phyloP scores from a whole-genome alignment of 768 basidiomycete genomes.

The Chalciporus pseudorubinellus region DNA sequence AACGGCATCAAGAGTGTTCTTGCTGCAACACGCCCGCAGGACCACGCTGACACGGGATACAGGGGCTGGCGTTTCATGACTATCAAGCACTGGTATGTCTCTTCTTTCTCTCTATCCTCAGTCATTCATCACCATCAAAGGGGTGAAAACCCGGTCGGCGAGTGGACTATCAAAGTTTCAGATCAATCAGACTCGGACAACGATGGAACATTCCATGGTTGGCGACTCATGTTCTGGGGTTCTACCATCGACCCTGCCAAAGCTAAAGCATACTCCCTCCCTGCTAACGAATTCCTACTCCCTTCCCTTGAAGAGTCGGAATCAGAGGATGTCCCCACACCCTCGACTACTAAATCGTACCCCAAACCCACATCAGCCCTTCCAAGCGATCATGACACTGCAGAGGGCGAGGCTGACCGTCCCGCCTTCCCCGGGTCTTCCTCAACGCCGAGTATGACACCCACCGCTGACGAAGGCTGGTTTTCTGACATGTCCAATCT shows the following conservation, averaged over 20 bases:
- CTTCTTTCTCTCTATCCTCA: conserved; percentile 1
- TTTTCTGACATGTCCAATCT: conserved; percentile 76
- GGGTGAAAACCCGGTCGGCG: conserved; percentile 89
- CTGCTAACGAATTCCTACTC: conserved; percentile 48
- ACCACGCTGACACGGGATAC: conserved; percentile 66
- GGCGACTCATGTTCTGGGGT: conserved; percentile 94
- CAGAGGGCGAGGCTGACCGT: conserved; percentile 75
- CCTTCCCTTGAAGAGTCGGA: conserved; percentile 47
- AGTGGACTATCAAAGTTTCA: conserved; percentile 85
- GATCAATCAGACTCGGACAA: conserved; percentile 65
- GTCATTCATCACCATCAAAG: conserved; percentile 40
- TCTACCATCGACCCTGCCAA: conserved; percentile 70
- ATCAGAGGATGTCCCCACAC: conserved; percentile 35
- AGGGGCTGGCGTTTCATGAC: conserved; percentile 99
- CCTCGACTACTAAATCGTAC: conserved; percentile 55
- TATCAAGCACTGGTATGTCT: conserved; percentile 87
- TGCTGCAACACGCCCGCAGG: conserved; percentile 65
- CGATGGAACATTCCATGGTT: conserved; percentile 76
- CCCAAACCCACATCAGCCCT: conserved; percentile 86
- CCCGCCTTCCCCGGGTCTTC: conserved; percentile 59
- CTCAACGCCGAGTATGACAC: conserved; percentile 40
- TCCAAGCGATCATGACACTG: conserved; percentile 80
- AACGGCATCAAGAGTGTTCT: conserved; percentile 82
- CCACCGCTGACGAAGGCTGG: conserved; percentile 80
- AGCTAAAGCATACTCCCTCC: conserved; percentile 61